These are phyloP conservation scores for Saccharomyces pastorianus DNA, from an alignment of 1,139 yeast species.

Conservation along the genomic window DNA sequence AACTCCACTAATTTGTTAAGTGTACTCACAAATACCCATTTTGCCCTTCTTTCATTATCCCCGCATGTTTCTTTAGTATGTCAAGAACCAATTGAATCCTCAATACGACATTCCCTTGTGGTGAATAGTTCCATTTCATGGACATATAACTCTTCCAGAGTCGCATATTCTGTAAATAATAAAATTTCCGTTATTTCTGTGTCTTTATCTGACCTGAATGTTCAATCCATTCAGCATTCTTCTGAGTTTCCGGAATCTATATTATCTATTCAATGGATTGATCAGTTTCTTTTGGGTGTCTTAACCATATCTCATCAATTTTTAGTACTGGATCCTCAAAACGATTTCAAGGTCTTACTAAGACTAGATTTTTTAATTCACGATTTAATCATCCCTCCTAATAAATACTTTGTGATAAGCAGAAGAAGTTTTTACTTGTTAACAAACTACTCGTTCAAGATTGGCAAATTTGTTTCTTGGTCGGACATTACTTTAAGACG, in stretches of 20 bases:
- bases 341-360: slow-evolving; percentile 33
- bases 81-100: slow-evolving; percentile 33
- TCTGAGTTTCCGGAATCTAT: slow-evolving; percentile 42
- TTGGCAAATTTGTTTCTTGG: slow-evolving; percentile 28
- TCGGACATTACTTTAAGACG: slow-evolving; percentile 24
- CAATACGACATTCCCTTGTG: slow-evolving; percentile 35
- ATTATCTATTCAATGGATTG: slow-evolving; percentile 54
- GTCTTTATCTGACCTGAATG: neutral
- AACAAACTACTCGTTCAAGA: slow-evolving; percentile 21
- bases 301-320: slow-evolving; percentile 44
- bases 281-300: slow-evolving; percentile 41
- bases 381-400: slow-evolving; percentile 36
- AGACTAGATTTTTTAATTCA: slow-evolving; percentile 40
- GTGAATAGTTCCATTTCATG: slow-evolving; percentile 42
- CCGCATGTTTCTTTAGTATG: slow-evolving; percentile 17
- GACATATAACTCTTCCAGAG: slow-evolving; percentile 39
- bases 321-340: slow-evolving; percentile 34
- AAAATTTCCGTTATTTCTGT: slow-evolving; percentile 31
- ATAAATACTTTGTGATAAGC: slow-evolving; percentile 30
- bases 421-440: slow-evolving; percentile 17
- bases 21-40: neutral
- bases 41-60: slow-evolving; percentile 3
- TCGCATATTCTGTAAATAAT: slow-evolving; percentile 13
- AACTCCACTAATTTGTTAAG: slow-evolving; percentile 1
- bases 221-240: slow-evolving; percentile 33